Evolutionary conservation across 2,329 filamentous ascomycete genomes (phyloP).

Genomic region (Xylariaceae sp.): DNA sequence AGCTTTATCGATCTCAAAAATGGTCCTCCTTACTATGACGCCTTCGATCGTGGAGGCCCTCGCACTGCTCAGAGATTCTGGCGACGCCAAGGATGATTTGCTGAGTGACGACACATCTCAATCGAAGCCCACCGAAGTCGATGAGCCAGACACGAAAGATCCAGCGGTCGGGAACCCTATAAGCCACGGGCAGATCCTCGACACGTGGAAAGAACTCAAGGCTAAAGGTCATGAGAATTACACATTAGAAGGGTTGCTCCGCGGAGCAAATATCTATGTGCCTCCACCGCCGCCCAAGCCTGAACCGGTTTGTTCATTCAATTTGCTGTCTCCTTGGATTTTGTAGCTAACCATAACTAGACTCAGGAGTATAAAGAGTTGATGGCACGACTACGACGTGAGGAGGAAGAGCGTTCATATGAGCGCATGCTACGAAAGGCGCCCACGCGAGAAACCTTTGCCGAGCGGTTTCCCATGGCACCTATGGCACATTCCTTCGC

Average conservation of each 20-base stretch:
- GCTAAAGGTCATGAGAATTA: slow-evolving; percentile 31
- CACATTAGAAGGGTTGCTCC: slow-evolving; percentile 65
- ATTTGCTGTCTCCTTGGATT: not conserved
- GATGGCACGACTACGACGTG: slow-evolving; percentile 76
- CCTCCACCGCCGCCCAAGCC: slow-evolving; percentile 76
- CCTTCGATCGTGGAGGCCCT: slow-evolving; percentile 60
- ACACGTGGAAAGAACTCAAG: slow-evolving; percentile 52
- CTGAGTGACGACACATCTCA: slow-evolving; percentile 11
- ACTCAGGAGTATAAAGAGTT: slow-evolving; percentile 78
- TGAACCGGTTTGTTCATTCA: slow-evolving; percentile 56
- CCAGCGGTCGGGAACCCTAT: slow-evolving; percentile 61
- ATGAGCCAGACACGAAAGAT: slow-evolving; percentile 46
- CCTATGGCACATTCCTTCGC: slow-evolving; percentile 51
- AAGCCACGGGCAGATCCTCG: slow-evolving; percentile 63
- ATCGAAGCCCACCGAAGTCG: slow-evolving; percentile 15
- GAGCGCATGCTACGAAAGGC: slow-evolving; percentile 68
- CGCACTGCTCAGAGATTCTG: slow-evolving; percentile 30
- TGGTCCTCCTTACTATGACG: slow-evolving; percentile 78
- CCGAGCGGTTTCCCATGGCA: slow-evolving; percentile 52
- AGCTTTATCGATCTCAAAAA: slow-evolving; percentile 33
- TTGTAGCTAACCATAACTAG: slow-evolving; percentile 37
- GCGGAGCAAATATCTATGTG: slow-evolving; percentile 65
- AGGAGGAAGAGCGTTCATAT: slow-evolving; percentile 79
- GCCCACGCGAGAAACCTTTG: slow-evolving; percentile 51
- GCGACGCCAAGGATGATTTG: not conserved